Conservation (phyloP, 176 grass and related monocot species). For the Carex cristatella region DNA sequence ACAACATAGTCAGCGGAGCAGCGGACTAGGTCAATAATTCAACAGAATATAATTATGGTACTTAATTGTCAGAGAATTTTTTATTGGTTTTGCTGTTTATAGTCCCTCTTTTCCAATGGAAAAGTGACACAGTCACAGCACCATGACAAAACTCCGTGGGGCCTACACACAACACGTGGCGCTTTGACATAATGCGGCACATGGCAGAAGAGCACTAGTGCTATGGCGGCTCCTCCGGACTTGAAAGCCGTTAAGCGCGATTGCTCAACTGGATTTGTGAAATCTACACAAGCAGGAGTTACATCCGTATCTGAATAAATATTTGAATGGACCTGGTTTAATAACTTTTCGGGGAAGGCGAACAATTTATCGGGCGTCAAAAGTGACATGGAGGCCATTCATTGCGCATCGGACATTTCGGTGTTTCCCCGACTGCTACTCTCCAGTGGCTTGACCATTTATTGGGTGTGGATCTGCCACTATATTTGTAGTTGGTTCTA, state of each 20-base stretch:
- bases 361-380: not conserved
- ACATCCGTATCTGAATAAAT: not conserved
- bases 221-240: constrained; percentile 43
- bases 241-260: constrained; percentile 46
- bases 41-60: not conserved
- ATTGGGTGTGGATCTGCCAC: no score
- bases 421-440: not conserved
- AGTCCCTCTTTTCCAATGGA: not conserved
- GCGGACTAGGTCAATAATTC: constrained; percentile 9
- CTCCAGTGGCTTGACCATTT: not conserved
- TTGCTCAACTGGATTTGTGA: constrained; percentile 36
- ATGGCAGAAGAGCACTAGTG: constrained; percentile 2
- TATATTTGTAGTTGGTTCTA: no score
- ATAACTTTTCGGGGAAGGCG: not conserved
- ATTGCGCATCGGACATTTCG: not conserved
- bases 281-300: not conserved
- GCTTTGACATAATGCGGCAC: not conserved
- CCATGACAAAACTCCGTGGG: constrained; percentile 13
- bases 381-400: not conserved
- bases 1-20: not conserved
- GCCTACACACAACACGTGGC: constrained; percentile 30
- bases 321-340: not conserved
- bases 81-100: not conserved
- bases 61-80: constrained; percentile 2
- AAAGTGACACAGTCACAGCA: constrained; percentile 33